A percentile compares a stretch with the other conserved stretches of the same genome.
Conservation (phyloP, 1,139 yeast genomes). For the Debaryomyces coudertii region DNA sequence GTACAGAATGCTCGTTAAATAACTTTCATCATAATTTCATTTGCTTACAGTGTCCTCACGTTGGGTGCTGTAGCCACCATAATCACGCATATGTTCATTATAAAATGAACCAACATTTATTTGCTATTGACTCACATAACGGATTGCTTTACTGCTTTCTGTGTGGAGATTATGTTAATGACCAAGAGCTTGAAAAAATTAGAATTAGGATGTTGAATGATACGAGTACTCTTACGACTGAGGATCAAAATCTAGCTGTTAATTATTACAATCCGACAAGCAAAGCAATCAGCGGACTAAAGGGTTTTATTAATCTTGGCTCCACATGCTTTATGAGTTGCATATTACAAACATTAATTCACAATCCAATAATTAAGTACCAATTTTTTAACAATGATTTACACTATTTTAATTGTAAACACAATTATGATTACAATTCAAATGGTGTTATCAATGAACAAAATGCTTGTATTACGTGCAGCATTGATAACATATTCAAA, state of each 20-base stretch:
- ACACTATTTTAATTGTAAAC: conserved; percentile 46
- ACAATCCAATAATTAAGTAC: conserved; percentile 81
- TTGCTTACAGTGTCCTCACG: conserved; percentile 82
- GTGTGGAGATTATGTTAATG: conserved; percentile 74
- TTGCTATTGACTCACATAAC: conserved; percentile 65
- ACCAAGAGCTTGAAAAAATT: conserved; percentile 55
- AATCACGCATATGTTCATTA: conserved; percentile 68
- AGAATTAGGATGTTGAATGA: conserved; percentile 35
- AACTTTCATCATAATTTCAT: conserved; percentile 57
- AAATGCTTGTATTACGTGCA: conserved; percentile 77
- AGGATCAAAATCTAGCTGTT: conserved; percentile 19
- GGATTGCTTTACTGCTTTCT: conserved; percentile 75
- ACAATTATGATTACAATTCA: conserved; percentile 21
- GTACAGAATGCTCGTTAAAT: conserved; percentile 52
- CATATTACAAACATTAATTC: conserved; percentile 80
- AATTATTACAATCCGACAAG: conserved; percentile 51
- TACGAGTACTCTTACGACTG: background rate
- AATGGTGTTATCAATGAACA: conserved; percentile 35
- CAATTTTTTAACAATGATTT: conserved; percentile 72
- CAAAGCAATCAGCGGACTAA: conserved; percentile 71
- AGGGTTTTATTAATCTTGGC: conserved; percentile 92
- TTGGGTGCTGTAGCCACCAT: conserved; percentile 62
- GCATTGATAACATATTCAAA: conserved; percentile 75
- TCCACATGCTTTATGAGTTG: conserved; percentile 97
- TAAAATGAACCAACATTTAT: conserved; percentile 63